A percentile compares a stretch with the other conserved stretches of the same genome.
These are phyloP conservation scores for Parachaetomium inaequale DNA, from an alignment of 495 filamentous ascomycete species.

Conservation along the genomic window DNA sequence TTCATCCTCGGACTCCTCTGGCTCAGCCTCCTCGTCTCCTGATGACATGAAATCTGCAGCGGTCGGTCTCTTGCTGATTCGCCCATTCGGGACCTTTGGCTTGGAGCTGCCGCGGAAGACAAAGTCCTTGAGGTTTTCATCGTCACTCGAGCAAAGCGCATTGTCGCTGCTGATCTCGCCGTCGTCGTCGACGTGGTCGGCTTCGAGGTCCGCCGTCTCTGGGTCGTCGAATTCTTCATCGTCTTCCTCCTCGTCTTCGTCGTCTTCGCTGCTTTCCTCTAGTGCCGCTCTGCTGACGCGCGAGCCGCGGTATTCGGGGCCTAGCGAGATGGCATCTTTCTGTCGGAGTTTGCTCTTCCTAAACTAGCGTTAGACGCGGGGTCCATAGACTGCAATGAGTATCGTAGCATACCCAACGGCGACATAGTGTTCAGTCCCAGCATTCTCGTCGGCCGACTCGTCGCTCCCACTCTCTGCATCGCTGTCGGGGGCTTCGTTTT, in stretches of 20 bases:
- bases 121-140: slow-evolving; percentile 54
- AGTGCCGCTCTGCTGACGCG: slow-evolving; percentile 71
- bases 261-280: slow-evolving; percentile 41
- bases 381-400: not conserved
- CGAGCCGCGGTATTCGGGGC: slow-evolving; percentile 78
- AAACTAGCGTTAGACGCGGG: slow-evolving; percentile 12
- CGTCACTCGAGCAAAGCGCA: slow-evolving; percentile 57
- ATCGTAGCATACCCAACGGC: slow-evolving; percentile 60
- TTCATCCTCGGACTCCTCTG: slow-evolving; percentile 30
- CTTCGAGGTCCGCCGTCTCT: slow-evolving; percentile 45
- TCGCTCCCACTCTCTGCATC: slow-evolving; percentile 54
- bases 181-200: slow-evolving; percentile 49
- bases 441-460: slow-evolving; percentile 48
- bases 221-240: slow-evolving; percentile 46
- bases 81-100: slow-evolving; percentile 30
- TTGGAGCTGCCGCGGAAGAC: slow-evolving; percentile 53
- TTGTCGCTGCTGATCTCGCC: slow-evolving; percentile 61
- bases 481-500: slow-evolving; percentile 59
- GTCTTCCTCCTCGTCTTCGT: slow-evolving; percentile 38
- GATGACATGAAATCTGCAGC: slow-evolving; percentile 53
- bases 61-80: slow-evolving; percentile 37
- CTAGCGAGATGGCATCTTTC: slow-evolving; percentile 58
- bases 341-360: slow-evolving; percentile 86
- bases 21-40: slow-evolving; percentile 34
- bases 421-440: slow-evolving; percentile 77